These are phyloP conservation scores for Zizania palustris DNA, from an alignment of 202 grass and related monocot genomes.

Conservation along the genomic window DNA sequence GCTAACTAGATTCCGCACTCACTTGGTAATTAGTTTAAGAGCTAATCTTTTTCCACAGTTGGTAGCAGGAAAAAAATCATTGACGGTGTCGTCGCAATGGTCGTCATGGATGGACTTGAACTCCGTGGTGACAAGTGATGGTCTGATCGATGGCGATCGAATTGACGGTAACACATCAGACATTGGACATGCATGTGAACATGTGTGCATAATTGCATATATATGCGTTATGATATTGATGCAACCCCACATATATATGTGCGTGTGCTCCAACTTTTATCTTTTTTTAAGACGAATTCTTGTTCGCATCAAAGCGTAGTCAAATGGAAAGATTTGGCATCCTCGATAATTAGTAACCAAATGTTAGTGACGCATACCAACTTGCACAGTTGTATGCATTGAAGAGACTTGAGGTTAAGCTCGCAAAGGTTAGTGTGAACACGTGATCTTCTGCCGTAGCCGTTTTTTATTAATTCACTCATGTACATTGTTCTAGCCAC, in stretches of 20 bases:
- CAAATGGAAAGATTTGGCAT: background rate
- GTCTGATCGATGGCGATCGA: conserved; percentile 34
- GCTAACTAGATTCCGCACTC: conserved; percentile 33
- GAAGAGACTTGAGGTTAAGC: background rate
- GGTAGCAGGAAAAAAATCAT: background rate
- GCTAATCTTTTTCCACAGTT: conserved; percentile 13
- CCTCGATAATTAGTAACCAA: background rate
- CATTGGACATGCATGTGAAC: conserved; percentile 23
- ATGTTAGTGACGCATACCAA: background rate
- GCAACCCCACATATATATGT: background rate
- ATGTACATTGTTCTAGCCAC: too few relatives aligned
- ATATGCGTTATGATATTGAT: background rate
- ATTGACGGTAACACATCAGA: background rate
- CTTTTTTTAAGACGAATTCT: background rate
- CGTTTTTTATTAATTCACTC: background rate
- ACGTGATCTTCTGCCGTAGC: background rate
- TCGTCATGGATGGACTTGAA: background rate
- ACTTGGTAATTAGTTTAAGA: background rate
- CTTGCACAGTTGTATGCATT: background rate
- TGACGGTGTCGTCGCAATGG: background rate
- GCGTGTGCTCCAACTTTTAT: background rate
- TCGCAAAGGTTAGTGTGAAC: background rate
- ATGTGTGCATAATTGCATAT: too few relatives aligned
- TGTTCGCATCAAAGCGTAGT: background rate
- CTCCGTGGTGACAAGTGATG: conserved; percentile 17